Base-by-base conservation (phyloP, 371 early-diverging fungal genomes). In the Lichtheimia ornata region DNA sequence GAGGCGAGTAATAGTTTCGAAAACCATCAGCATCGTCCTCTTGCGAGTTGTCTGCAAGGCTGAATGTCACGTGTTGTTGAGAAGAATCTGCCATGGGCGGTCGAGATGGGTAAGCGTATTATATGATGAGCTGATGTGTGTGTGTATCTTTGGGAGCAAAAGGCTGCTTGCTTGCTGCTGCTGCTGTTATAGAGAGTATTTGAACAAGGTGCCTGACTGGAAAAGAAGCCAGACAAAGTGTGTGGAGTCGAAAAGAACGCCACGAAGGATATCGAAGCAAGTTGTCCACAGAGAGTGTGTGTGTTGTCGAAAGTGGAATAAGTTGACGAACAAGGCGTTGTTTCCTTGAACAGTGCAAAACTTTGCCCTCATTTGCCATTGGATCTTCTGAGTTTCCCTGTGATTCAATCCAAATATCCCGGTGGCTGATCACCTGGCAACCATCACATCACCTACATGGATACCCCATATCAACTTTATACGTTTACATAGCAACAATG, bases 1-100 rank as follows among this genome's bases (percentile, higher is more conserved):
- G 50, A 1, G 69, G 69, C 12, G 69, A 65, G 58, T 65, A 69
- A 50, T 69, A 69, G 53, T 68, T 69, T n/a, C 60, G 50, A 65
- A 59, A 69, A 20, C 64, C 58, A 30, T 59, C 62, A 44, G 59
- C 25, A 15, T 69, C 69, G 40, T 69, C 69, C 4, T 69, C 65
- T 27, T 56, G 58, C 17, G 64, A 52, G 15, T 56, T 43, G 20
- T 53, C 62, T 12, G 59, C n/a, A 15, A 58, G 45, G 47, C 56
- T 58, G 50, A 66, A 66, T 25, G 51, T 62, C 15, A 66, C 66
- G 20, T 61, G 53, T 20, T 66, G 65, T 44, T 52, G 58, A 27
- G 52, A 18, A 41, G 60, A 35, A 42, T 50, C 52, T 42, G 60
- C 14, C 53, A 52, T 35, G 20, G 43, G n/a, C 27, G 14, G 22